Evolutionary conservation across 352 stramenopile genomes (phyloP), one percentile per base, ranked within the genome.

Genomic region (Phytophthora citrophthora): DNA sequence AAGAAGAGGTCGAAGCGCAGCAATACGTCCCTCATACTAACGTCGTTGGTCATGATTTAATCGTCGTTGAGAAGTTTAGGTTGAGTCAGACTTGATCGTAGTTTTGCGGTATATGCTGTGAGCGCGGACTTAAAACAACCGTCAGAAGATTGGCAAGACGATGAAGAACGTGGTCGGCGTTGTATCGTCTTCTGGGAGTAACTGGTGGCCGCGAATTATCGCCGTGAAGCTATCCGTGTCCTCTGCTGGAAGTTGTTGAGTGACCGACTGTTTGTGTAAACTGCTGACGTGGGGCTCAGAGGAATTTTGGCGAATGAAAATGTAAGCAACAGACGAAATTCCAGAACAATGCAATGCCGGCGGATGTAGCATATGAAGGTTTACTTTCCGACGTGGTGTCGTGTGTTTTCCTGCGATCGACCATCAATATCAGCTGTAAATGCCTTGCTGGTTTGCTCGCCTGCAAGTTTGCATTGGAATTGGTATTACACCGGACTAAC

Each of bases 1-100:
- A 77, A 90, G 63, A 92, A 88, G 40, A 74, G 67, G 41, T 92
- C 83, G 46, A 94, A 94, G 47, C 74, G 80, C 26, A 73, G 55
- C 23, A 90, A 57, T 26, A 53, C 68, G 6, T 54, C 54, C n/a
- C 50, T 46, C 45, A 77, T 74, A 51, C 51, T 66, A 11, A 10
- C 11, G 16, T 72, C 47, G 3, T 6, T 68, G 1, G 32, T 61
- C 60, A 74, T 77, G 39, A 12, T 59, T 58, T 65, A 43, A 4
- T n/a, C 23, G 59, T 16, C 16, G 6, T 18, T n/a, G 36, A 26
- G 1, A 32, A 27, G 40, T 39, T 15, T 63, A 5, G 31, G 15
- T 26, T 23, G 52, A 26, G 18, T 32, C 31, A 15, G 32, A 51
- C 29, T 61, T 20, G 52, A 18, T 39, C 41, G 36, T 13, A 24